Evolutionary conservation across 352 stramenopile species (phyloP).

Genomic region (Phytophthora pseudosyringae): DNA sequence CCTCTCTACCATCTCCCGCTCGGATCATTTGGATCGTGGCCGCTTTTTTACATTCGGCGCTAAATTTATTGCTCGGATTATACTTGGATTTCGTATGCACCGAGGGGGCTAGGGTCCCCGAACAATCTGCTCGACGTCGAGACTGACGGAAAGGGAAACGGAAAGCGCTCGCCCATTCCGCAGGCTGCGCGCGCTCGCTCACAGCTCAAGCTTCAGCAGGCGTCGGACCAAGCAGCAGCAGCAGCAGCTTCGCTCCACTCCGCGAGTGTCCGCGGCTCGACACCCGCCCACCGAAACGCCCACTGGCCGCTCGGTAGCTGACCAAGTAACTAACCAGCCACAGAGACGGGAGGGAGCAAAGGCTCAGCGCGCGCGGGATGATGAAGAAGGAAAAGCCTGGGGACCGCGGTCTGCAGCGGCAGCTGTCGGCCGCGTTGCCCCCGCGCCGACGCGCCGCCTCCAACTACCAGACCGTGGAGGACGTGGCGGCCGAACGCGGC

Average conservation of each 20-base stretch:
- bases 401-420: constrained; percentile 28
- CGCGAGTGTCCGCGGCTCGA: constrained; percentile 4
- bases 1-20: background rate
- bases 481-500: constrained; percentile 54
- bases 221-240: constrained; percentile 27
- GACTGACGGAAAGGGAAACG: constrained; percentile 43
- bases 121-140: constrained; percentile 40
- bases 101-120: background rate
- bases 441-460: constrained; percentile 65
- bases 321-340: constrained; percentile 2
- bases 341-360: background rate
- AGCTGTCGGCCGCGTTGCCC: constrained; percentile 26
- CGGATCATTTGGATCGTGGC: background rate
- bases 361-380: background rate
- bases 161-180: constrained; percentile 33
- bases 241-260: background rate
- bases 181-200: constrained; percentile 7
- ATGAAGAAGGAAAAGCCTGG: constrained; percentile 36
- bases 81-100: background rate
- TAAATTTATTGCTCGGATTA: constrained; percentile 10
- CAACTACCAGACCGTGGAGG: constrained; percentile 85
- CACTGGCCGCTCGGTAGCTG: constrained; percentile 1
- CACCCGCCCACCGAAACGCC: constrained; percentile 18
- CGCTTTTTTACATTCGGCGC: constrained; percentile 5
- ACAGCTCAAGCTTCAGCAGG: background rate